These are phyloP conservation scores for Gamsiella multidivaricata DNA, from an alignment of 192 early-diverging fungal species.

Conservation along the genomic window DNA sequence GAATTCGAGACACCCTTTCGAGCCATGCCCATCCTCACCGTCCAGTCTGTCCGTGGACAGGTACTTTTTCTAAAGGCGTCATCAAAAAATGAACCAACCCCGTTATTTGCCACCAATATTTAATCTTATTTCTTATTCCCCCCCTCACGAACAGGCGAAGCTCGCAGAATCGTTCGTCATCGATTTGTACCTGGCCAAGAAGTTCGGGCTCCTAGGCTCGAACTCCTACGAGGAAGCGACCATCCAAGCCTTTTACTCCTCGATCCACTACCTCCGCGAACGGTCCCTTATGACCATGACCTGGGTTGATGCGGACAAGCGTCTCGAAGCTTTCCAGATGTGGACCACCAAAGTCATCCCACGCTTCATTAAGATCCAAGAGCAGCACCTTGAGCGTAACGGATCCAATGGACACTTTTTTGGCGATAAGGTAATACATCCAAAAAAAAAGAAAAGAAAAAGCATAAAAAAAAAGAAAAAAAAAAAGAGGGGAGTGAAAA, in stretches of 20 bases:
- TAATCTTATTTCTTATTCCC: background rate
- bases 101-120: background rate
- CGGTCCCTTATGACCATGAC: slow-evolving; percentile 17
- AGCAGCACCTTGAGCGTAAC: slow-evolving; percentile 26
- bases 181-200: slow-evolving; percentile 27
- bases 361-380: slow-evolving; percentile 12
- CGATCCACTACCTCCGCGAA: slow-evolving; percentile 37
- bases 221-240: slow-evolving; percentile 21
- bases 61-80: background rate
- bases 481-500: background rate
- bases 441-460: background rate
- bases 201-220: slow-evolving; percentile 21
- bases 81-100: background rate
- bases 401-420: slow-evolving; percentile 28
- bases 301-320: slow-evolving; percentile 29
- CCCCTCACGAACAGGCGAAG: no score
- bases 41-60: background rate
- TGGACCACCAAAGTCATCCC: slow-evolving; percentile 8
- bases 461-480: no score
- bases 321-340: slow-evolving; percentile 10
- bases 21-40: slow-evolving; percentile 1
- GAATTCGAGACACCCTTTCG: background rate
- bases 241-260: slow-evolving; percentile 29
- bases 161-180: slow-evolving; percentile 24
- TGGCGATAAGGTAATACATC: slow-evolving; percentile 13